Percentiles rank a stretch among this genome's conserved stretches.
phyloP scores from a whole-genome alignment of 129 eudicot genomes.

The Helianthus annuus region DNA sequence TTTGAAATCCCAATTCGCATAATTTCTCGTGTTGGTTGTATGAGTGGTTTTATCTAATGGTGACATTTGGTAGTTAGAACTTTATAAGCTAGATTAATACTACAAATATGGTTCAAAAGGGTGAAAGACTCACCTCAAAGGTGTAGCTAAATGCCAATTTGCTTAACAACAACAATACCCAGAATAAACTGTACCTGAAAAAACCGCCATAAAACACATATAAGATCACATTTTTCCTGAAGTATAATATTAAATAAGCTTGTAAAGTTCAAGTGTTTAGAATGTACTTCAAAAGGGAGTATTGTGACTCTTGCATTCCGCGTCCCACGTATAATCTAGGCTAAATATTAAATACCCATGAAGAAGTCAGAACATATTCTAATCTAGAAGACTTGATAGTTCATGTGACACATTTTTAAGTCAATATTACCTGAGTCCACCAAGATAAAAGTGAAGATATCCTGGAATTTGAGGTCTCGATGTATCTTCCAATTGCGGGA shows the following conservation, averaged over 20 bases:
- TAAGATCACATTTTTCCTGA: constrained; percentile 8
- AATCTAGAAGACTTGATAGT: background rate
- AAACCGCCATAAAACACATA: constrained; percentile 24
- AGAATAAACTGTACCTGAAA: constrained; percentile 79
- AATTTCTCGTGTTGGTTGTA: constrained; percentile 81
- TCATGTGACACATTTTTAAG: background rate
- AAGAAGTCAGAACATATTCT: constrained; percentile 23
- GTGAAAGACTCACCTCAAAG: constrained; percentile 63
- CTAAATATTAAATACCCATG: constrained; percentile 37
- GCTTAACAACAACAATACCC: constrained; percentile 80
- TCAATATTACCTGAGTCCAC: constrained; percentile 84
- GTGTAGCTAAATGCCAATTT: constrained; percentile 86
- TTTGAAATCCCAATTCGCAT: constrained; percentile 64
- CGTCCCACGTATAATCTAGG: constrained; percentile 91
- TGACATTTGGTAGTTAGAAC: constrained; percentile 11
- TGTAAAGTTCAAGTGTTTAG: constrained; percentile 19
- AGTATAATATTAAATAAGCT: background rate
- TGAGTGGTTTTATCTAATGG: constrained; percentile 92
- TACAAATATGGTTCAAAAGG: constrained; percentile 1
- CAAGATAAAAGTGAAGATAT: constrained; percentile 60
- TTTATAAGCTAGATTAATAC: constrained; percentile 9
- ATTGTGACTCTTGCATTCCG: constrained; percentile 97
- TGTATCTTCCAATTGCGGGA: constrained; percentile 89
- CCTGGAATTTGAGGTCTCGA: constrained; percentile 82
- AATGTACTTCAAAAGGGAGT: constrained; percentile 72